phyloP scores from a whole-genome alignment of 768 basidiomycete species.

The Mycena belliarum region DNA sequence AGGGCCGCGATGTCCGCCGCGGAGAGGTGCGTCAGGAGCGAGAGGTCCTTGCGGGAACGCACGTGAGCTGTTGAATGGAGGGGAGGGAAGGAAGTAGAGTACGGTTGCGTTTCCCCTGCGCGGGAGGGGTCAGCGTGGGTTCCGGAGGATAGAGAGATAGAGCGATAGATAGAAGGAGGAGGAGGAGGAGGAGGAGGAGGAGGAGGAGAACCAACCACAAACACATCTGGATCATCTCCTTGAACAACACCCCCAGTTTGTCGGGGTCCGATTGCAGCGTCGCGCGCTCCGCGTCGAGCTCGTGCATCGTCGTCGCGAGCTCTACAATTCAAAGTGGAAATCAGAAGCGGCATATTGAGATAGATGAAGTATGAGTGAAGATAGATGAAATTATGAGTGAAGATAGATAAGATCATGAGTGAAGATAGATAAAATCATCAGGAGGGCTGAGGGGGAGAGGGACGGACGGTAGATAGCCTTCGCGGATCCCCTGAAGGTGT shows the following conservation, averaged over 20 bases:
- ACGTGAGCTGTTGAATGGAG: background rate
- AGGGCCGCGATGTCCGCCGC: slow-evolving; percentile 80
- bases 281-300: slow-evolving; percentile 55
- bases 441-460: no score
- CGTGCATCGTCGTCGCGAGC: slow-evolving; percentile 71
- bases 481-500: slow-evolving; percentile 79
- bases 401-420: background rate
- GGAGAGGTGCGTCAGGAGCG: slow-evolving; percentile 83
- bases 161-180: no score
- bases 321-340: no score
- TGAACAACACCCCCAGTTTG: slow-evolving; percentile 66
- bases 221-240: slow-evolving; percentile 89
- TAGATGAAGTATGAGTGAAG: background rate
- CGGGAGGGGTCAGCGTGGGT: background rate
- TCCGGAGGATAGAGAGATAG: background rate
- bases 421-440: background rate
- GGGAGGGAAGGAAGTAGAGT: slow-evolving; percentile 14
- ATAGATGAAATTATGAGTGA: slow-evolving; percentile 1
- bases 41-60: slow-evolving; percentile 82
- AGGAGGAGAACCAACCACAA: slow-evolving; percentile 65
- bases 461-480: slow-evolving; percentile 77
- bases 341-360: no score
- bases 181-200: no score
- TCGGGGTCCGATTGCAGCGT: slow-evolving; percentile 45
- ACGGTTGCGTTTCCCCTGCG: slow-evolving; percentile 93